Percentiles rank a stretch among this genome's conserved stretches.
These are phyloP conservation scores for Vaucheria bursata DNA, from an alignment of 352 stramenopile genomes.

Conservation along the genomic window DNA sequence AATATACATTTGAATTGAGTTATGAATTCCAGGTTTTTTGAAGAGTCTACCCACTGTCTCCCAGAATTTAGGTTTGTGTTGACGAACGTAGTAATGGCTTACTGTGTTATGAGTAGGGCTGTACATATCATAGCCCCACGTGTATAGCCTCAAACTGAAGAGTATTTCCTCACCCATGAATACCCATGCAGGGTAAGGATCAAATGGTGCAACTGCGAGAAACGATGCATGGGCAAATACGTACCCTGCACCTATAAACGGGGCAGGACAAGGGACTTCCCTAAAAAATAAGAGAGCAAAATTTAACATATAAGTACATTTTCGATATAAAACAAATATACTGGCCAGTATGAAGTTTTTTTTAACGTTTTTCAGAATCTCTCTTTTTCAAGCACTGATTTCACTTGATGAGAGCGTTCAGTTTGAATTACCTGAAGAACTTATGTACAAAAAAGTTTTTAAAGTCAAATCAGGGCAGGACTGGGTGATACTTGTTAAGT, in stretches of 20 bases:
- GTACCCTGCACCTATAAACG: slow-evolving; percentile 67
- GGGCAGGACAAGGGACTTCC: slow-evolving; percentile 44
- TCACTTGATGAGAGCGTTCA: too few relatives aligned
- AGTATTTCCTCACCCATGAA: slow-evolving; percentile 81
- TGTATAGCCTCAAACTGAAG: slow-evolving; percentile 53
- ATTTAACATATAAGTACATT: not conserved
- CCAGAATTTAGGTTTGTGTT: slow-evolving; percentile 76
- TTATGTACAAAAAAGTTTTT: too few relatives aligned
- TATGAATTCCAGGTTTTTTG: slow-evolving; percentile 56
- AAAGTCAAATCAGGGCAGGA: too few relatives aligned
- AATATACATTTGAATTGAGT: slow-evolving; percentile 62
- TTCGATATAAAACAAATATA: not conserved
- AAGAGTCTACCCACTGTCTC: slow-evolving; percentile 60
- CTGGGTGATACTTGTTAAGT: too few relatives aligned
- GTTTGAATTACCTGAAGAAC: too few relatives aligned
- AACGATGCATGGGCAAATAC: slow-evolving; percentile 61
- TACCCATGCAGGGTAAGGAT: slow-evolving; percentile 74
- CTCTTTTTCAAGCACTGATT: too few relatives aligned
- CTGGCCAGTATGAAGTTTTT: not conserved
- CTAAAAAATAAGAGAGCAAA: not conserved
- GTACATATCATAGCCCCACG: slow-evolving; percentile 56
- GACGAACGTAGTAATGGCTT: slow-evolving; percentile 65
- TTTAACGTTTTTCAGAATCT: too few relatives aligned
- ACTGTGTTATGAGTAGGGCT: slow-evolving; percentile 60
- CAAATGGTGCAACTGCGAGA: slow-evolving; percentile 66